phyloP scores from a whole-genome alignment of 2,329 filamentous ascomycete species.

The Myriosclerotinia duriaeana region DNA sequence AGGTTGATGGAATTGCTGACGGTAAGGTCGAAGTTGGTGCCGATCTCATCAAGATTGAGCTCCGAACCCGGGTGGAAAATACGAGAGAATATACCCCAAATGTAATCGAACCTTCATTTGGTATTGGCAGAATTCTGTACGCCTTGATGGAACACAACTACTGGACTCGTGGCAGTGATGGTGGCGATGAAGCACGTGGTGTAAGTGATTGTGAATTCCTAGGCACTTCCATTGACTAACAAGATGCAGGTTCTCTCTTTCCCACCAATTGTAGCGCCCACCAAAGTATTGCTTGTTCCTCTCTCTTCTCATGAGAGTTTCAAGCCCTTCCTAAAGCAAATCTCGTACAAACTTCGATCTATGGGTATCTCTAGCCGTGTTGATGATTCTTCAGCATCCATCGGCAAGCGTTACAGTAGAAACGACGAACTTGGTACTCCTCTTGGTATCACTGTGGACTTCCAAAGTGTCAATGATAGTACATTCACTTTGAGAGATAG shows the following conservation, averaged over 20 bases:
- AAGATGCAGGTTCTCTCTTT: conserved; percentile 66
- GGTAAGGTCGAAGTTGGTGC: conserved; percentile 77
- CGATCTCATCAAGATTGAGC: conserved; percentile 81
- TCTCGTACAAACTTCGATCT: conserved; percentile 74
- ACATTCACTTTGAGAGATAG: conserved; percentile 86
- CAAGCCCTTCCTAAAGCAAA: conserved; percentile 68
- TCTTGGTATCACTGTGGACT: conserved; percentile 91
- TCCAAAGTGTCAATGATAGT: conserved; percentile 87
- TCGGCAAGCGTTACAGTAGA: conserved; percentile 90
- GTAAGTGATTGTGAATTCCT: conserved; percentile 55
- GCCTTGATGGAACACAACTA: conserved; percentile 91
- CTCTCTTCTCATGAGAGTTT: conserved; percentile 81
- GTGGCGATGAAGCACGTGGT: conserved; percentile 78
- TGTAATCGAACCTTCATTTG: conserved; percentile 95
- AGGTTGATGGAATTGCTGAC: conserved; percentile 64
- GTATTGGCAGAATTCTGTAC: conserved; percentile 93
- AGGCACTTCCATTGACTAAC: conserved; percentile 21
- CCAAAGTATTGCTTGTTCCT: conserved; percentile 90
- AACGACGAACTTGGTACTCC: conserved; percentile 96
- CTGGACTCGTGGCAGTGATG: conserved; percentile 75
- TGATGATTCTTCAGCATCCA: conserved; percentile 86
- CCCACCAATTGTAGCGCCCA: conserved; percentile 79
- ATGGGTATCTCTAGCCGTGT: conserved; percentile 79
- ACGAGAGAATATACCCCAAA: conserved; percentile 91
- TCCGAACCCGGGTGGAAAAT: conserved; percentile 78